phyloP scores from a whole-genome alignment of 208 protist genomes.

The Trypanosoma avium region DNA sequence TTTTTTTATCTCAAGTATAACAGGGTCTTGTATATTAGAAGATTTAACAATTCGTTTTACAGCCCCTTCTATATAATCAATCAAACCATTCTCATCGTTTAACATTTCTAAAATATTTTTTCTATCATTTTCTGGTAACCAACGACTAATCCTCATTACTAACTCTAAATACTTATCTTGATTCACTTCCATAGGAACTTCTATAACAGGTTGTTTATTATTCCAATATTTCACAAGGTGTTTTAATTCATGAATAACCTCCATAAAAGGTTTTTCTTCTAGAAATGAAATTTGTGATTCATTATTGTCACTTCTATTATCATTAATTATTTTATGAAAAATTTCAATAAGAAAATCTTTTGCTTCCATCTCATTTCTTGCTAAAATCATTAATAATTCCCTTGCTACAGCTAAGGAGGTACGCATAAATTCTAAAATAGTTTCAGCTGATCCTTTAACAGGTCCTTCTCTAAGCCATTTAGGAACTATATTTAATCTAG shows the following conservation, averaged over 20 bases:
- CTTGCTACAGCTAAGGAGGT: slow-evolving; percentile 8
- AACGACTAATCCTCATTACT: slow-evolving; percentile 27
- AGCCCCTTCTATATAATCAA: slow-evolving; percentile 18
- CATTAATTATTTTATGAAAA: slow-evolving; percentile 2
- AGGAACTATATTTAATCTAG: slow-evolving; percentile 13
- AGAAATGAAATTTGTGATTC: background rate
- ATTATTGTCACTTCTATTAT: background rate
- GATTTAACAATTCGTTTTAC: slow-evolving; percentile 11
- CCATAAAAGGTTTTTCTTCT: slow-evolving; percentile 12
- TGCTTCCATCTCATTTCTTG: slow-evolving; percentile 3
- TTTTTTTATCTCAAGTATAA: slow-evolving; percentile 11
- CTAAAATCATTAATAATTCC: slow-evolving; percentile 13
- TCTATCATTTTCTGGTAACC: slow-evolving; percentile 19
- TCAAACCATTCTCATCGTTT: slow-evolving; percentile 13
- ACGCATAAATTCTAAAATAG: slow-evolving; percentile 23
- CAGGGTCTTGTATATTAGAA: slow-evolving; percentile 1
- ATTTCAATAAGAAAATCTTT: slow-evolving; percentile 10
- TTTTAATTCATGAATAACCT: slow-evolving; percentile 12
- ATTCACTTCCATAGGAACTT: background rate
- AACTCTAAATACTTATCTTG: slow-evolving; percentile 1
- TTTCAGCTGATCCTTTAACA: slow-evolving; percentile 11
- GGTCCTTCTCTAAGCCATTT: slow-evolving; percentile 6
- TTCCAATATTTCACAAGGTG: background rate
- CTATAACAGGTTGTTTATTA: background rate
- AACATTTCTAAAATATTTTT: background rate